These are phyloP conservation scores for Ogataea allantospora DNA, from an alignment of 805 yeast species.

Conservation along the genomic window DNA sequence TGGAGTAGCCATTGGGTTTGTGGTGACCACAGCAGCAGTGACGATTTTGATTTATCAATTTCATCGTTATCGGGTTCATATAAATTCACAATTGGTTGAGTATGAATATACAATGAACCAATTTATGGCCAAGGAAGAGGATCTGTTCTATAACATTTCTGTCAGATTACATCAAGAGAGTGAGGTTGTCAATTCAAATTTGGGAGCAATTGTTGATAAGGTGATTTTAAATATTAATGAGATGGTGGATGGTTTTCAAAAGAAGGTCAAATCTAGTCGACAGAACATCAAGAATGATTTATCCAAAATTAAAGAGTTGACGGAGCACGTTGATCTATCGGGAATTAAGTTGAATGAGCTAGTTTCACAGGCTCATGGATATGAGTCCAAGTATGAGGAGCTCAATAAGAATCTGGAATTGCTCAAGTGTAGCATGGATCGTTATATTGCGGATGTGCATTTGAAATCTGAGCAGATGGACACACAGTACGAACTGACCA, in stretches of 20 bases:
- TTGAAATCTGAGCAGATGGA: conserved; percentile 9
- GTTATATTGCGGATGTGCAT: conserved; percentile 11
- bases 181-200: conserved; percentile 4
- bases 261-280: conserved; percentile 7
- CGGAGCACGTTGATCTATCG: conserved; percentile 4
- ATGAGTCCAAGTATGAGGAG: conserved; percentile 4
- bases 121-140: conserved; percentile 20
- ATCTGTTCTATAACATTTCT: conserved; percentile 12
- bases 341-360: conserved; percentile 3
- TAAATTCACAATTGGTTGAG: neutral
- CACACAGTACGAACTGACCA: conserved; percentile 19
- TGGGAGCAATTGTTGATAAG: conserved; percentile 7
- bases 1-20: conserved; percentile 1
- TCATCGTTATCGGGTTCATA: neutral
- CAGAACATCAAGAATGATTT: conserved; percentile 13
- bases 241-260: neutral
- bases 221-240: conserved; percentile 12
- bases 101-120: conserved; percentile 1
- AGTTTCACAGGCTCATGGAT: neutral
- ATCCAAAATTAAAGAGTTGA: conserved; percentile 8
- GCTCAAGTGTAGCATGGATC: conserved; percentile 8
- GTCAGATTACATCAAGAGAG: conserved; percentile 13
- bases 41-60: neutral
- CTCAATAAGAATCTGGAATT: conserved; percentile 4
- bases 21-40: too few species aligned